Percentiles rank a stretch among this genome's conserved stretches.
Conservation (phyloP, 108 stramenopile species). For the Cyclotella sp. region DNA sequence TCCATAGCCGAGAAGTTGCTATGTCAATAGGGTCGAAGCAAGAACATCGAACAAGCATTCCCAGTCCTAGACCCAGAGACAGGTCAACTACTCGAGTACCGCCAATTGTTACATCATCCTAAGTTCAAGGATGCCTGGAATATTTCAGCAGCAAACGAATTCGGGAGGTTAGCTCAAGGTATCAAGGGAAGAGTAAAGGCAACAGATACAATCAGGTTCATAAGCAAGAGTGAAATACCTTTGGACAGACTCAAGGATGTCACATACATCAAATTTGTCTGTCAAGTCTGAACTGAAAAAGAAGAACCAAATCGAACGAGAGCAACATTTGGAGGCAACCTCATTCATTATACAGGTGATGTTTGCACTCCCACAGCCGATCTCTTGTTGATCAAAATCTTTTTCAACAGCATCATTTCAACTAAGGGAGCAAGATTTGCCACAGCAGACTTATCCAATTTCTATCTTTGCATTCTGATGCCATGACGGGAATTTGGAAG, state of each 20-base stretch:
- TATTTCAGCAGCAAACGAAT: slow-evolving; percentile 7
- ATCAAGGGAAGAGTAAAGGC: slow-evolving; percentile 7
- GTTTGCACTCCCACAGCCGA: slow-evolving; percentile 30
- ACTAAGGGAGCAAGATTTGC: slow-evolving; percentile 24
- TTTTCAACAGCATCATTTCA: slow-evolving; percentile 54
- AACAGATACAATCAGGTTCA: slow-evolving; percentile 47
- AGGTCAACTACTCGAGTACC: slow-evolving; percentile 20
- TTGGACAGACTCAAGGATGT: slow-evolving; percentile 24
- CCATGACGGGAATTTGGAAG: slow-evolving; percentile 44
- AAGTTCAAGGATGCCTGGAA: slow-evolving; percentile 17
- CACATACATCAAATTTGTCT: slow-evolving; percentile 16
- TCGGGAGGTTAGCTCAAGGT: slow-evolving; percentile 6
- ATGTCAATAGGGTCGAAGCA: not conserved
- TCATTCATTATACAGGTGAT: slow-evolving; percentile 31
- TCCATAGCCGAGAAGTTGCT: slow-evolving; percentile 9
- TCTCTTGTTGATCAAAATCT: slow-evolving; percentile 29
- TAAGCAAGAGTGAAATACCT: slow-evolving; percentile 42
- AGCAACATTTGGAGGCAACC: slow-evolving; percentile 28
- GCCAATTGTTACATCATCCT: not conserved
- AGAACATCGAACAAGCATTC: not conserved
- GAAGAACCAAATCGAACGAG: slow-evolving; percentile 1
- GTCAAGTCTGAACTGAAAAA: slow-evolving; percentile 33
- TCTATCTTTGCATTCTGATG: slow-evolving; percentile 55
- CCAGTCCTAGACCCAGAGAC: slow-evolving; percentile 24
- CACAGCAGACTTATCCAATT: slow-evolving; percentile 52